phyloP scores from a whole-genome alignment of 257 asterid genomes.

The Sherardia arvensis region DNA sequence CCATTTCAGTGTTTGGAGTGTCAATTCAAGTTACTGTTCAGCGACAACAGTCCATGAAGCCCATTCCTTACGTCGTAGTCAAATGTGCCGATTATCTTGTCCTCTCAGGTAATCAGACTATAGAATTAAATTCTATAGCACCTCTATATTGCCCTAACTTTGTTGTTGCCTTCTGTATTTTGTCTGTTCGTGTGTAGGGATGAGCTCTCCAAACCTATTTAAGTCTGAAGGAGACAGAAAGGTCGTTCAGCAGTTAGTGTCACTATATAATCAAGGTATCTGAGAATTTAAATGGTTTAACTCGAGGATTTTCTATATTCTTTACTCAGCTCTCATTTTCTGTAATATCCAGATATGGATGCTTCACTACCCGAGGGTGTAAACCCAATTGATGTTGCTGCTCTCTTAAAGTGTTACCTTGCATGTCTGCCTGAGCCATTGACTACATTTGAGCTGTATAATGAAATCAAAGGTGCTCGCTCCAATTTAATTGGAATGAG shows the following conservation, averaged over 20 bases:
- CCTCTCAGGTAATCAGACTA: constrained; percentile 51
- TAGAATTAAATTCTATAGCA: neutral
- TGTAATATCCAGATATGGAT: constrained; percentile 43
- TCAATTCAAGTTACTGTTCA: constrained; percentile 75
- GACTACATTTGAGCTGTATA: constrained; percentile 63
- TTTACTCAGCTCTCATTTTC: constrained; percentile 3
- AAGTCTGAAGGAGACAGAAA: constrained; percentile 76
- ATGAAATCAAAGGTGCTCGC: constrained; percentile 62
- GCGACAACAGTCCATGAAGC: constrained; percentile 56
- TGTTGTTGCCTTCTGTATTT: neutral
- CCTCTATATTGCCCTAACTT: neutral
- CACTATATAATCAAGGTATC: constrained; percentile 74
- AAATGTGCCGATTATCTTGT: constrained; percentile 80
- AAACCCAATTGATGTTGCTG: constrained; percentile 63
- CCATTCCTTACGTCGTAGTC: constrained; percentile 63
- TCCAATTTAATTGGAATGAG: constrained; percentile 56
- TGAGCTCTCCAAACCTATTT: constrained; percentile 64
- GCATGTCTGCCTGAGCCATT: constrained; percentile 92
- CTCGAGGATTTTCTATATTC: constrained; percentile 5
- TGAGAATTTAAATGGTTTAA: constrained; percentile 1
- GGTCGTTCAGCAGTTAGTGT: constrained; percentile 57
- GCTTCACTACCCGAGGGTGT: constrained; percentile 68
- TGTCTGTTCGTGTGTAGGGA: constrained; percentile 35
- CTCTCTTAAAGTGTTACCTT: constrained; percentile 71
- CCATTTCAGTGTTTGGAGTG: constrained; percentile 60